Evolutionary conservation across 106 monocot species (phyloP), one percentile per base, ranked within the genome.

Genomic region (Dioscorea alata): DNA sequence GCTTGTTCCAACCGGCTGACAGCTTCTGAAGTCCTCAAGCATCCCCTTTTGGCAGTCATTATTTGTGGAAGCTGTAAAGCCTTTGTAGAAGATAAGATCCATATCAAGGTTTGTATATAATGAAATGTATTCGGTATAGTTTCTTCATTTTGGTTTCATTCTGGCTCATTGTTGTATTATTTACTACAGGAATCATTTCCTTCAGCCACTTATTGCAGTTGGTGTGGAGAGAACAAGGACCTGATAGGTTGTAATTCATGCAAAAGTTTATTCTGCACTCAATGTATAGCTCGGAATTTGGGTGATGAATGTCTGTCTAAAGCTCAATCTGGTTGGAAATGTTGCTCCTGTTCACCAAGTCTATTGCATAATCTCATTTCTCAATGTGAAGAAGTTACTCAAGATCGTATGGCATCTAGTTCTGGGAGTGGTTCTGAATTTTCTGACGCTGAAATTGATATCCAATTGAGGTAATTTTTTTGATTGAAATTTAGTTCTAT

Each of bases 21-120:
- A 57, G 67, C 70, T 64, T 74, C 76, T 61, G 82, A 85, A 64
- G 89, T 85, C 34, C 63, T 72, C 61, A 82, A 73, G 24, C 97
- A 97, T 82, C 92, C 97, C 52, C 54, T 78, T 58, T 74, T 97
- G 33, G 82, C 78, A 65, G 97, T 97, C 50, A 88, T 84, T 81
- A 53, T 87, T 19, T 97, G 97, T 80, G 74, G 69, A 66, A 67
- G 69, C 72, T 97, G 97, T 60, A 83, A 81, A 65, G 58, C 49
- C 77, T 8, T 84, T 14, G 18, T 97, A 9, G 79, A 80, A 75
- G 85, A 81, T 63, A 89, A 79, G 68, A 69, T 83, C 71, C 63
- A 72, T 24, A 57, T 74, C 31, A 80, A 85, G 97, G 92, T 97
- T 65, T 23, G 60, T 9, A 59, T 48, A 66, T 54, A 2, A 54